Conservation (phyloP, 805 yeast genomes). For the Starmerella potacharoeniae region DNA sequence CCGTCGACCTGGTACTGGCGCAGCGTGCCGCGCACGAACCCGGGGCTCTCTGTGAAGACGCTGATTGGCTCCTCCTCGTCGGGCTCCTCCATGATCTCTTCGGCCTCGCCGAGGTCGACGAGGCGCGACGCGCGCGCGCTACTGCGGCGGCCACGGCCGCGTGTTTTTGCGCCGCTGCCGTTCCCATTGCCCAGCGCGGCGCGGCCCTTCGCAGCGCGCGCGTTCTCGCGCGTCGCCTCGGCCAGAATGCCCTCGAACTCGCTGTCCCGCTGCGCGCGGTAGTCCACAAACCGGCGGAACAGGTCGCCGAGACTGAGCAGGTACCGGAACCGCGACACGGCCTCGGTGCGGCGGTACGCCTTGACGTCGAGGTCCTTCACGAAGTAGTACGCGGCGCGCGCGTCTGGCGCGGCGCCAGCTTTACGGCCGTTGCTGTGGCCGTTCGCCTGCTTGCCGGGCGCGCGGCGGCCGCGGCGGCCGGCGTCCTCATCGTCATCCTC, state of each 20-base stretch:
- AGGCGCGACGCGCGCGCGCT: slow-evolving; percentile 8
- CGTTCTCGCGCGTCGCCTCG: slow-evolving; percentile 23
- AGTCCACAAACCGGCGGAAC: slow-evolving; percentile 74
- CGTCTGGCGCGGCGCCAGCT: neutral
- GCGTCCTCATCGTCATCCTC: neutral
- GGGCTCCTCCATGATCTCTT: slow-evolving; percentile 24
- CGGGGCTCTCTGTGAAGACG: slow-evolving; percentile 72
- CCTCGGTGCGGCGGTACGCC: slow-evolving; percentile 34
- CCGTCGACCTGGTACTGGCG: slow-evolving; percentile 94
- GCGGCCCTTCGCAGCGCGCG: slow-evolving; percentile 10
- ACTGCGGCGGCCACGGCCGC: slow-evolving; percentile 18
- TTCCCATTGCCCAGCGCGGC: slow-evolving; percentile 33
- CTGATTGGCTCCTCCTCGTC: slow-evolving; percentile 36
- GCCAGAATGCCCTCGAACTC: slow-evolving; percentile 34
- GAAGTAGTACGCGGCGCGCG: slow-evolving; percentile 11
- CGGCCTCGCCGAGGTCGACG: slow-evolving; percentile 32
- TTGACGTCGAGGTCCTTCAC: slow-evolving; percentile 10
- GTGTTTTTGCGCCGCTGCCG: slow-evolving; percentile 27
- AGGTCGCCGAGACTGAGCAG: slow-evolving; percentile 69
- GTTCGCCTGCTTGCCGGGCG: neutral
- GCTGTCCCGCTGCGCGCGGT: slow-evolving; percentile 65
- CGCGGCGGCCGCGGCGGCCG: neutral
- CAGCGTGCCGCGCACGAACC: slow-evolving; percentile 57
- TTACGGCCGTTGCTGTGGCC: neutral
- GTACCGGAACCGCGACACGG: slow-evolving; percentile 67